These are phyloP conservation scores for Arthrobotrys pseudoclavata DNA, from an alignment of 2,329 filamentous ascomycete species.

Conservation along the genomic window DNA sequence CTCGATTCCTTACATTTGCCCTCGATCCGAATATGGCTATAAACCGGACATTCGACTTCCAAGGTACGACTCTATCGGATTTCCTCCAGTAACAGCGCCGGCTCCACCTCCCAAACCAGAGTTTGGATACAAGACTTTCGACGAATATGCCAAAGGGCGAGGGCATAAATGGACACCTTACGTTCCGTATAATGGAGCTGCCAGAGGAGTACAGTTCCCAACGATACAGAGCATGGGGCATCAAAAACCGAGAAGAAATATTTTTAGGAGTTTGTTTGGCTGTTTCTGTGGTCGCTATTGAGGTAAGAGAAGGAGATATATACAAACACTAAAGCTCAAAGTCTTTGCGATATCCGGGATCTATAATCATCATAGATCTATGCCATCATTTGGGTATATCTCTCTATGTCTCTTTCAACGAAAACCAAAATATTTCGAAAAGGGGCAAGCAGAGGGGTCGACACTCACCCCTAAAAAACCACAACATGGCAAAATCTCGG, in stretches of 20 bases:
- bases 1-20: slow-evolving; percentile 46
- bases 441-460: slow-evolving; percentile 8
- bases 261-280: slow-evolving; percentile 23
- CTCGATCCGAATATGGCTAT: slow-evolving; percentile 42
- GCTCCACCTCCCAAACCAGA: not conserved
- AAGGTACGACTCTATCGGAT: slow-evolving; percentile 35
- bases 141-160: slow-evolving; percentile 28
- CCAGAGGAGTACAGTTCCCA: slow-evolving; percentile 21
- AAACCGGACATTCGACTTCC: slow-evolving; percentile 42
- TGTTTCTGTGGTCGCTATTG: slow-evolving; percentile 30
- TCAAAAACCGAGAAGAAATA: slow-evolving; percentile 19
- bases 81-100: not conserved
- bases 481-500: slow-evolving; percentile 53
- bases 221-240: slow-evolving; percentile 13
- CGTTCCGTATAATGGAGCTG: slow-evolving; percentile 36
- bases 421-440: slow-evolving; percentile 14
- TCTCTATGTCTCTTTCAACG: slow-evolving; percentile 36
- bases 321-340: slow-evolving; percentile 25
- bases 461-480: slow-evolving; percentile 43
- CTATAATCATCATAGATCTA: slow-evolving; percentile 35
- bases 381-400: slow-evolving; percentile 28
- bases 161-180: slow-evolving; percentile 33
- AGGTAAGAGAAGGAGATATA: slow-evolving; percentile 6
- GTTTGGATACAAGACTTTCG: slow-evolving; percentile 25
- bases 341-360: slow-evolving; percentile 1